A percentile compares a stretch with the other conserved stretches of the same genome.
Evolutionary conservation across 2,329 filamentous ascomycete genomes (phyloP).

Genomic region (Phyllosticta citribraziliensis): DNA sequence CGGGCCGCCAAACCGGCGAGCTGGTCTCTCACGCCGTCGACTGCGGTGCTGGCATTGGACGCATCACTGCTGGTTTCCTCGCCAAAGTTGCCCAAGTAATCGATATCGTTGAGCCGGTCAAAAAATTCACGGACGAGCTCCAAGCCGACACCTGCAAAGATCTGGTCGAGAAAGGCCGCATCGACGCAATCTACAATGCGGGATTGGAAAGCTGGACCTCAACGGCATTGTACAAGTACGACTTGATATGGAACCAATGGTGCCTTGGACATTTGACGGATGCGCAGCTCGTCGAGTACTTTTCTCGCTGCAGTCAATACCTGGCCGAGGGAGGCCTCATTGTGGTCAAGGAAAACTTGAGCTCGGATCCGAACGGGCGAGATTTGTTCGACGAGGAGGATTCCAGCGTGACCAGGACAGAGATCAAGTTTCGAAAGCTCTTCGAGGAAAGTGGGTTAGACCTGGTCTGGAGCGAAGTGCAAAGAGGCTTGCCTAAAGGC

Average conservation of each 20-base stretch:
- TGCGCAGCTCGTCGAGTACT: conserved; percentile 56
- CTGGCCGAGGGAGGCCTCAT: conserved; percentile 42
- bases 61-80: conserved; percentile 72
- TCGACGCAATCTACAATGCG: conserved; percentile 58
- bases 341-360: conserved; percentile 74
- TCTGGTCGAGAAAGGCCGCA: conserved; percentile 33
- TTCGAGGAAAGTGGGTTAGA: conserved; percentile 61
- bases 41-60: conserved; percentile 64
- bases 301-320: conserved; percentile 44
- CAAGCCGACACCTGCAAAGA: conserved; percentile 22
- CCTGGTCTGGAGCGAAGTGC: conserved; percentile 60
- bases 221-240: conserved; percentile 45
- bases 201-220: conserved; percentile 63
- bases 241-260: conserved; percentile 86
- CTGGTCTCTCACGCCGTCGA: conserved; percentile 39
- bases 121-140: conserved; percentile 64
- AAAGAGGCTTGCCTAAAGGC: conserved; percentile 59
- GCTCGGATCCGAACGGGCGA: conserved; percentile 38
- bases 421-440: conserved; percentile 58
- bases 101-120: conserved; percentile 77
- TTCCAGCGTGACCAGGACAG: conserved; percentile 67
- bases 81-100: conserved; percentile 58
- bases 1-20: conserved; percentile 13
- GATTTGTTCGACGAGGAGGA: conserved; percentile 71
- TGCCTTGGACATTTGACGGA: conserved; percentile 78